phyloP scores from a whole-genome alignment of 257 asterid genomes.

The Solanum dulcamara region DNA sequence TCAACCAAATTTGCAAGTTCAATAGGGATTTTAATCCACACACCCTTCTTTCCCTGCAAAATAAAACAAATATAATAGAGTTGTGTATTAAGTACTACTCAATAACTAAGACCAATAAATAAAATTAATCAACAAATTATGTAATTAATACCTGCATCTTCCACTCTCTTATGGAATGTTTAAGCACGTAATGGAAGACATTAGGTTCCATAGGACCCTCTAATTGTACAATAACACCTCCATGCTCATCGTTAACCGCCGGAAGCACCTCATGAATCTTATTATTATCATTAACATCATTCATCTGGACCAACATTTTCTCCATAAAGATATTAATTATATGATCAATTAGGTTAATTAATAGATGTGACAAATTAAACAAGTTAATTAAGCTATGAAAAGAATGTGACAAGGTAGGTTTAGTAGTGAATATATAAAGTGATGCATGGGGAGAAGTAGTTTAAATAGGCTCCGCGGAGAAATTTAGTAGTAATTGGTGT shows the following conservation, averaged over 20 bases:
- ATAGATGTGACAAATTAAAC: not conserved
- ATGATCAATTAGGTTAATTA: not conserved
- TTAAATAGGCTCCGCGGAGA: not conserved
- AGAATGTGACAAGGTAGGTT: not conserved
- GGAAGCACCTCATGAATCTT: constrained; percentile 27
- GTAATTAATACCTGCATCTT: constrained; percentile 41
- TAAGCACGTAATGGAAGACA: constrained; percentile 30
- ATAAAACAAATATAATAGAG: not conserved
- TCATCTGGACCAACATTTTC: constrained; percentile 12
- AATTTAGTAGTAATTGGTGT: not conserved
- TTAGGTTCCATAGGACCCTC: constrained; percentile 41
- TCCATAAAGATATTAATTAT: constrained; percentile 22
- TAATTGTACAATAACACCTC: constrained; percentile 51
- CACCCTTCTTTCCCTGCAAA: constrained; percentile 71
- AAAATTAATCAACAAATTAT: not conserved
- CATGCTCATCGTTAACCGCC: constrained; percentile 47
- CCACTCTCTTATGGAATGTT: constrained; percentile 43
- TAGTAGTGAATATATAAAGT: not conserved
- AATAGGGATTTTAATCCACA: constrained; percentile 63
- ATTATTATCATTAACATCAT: constrained; percentile 2
- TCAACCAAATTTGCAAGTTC: constrained; percentile 49
- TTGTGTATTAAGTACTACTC: not conserved
- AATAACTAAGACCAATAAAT: not conserved
- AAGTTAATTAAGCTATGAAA: not conserved
- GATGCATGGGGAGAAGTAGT: not conserved